Evolutionary conservation across 2,329 filamentous ascomycete genomes (phyloP), one percentile per base, ranked within the genome.

Genomic region (Neopestalotiopsis rosae): DNA sequence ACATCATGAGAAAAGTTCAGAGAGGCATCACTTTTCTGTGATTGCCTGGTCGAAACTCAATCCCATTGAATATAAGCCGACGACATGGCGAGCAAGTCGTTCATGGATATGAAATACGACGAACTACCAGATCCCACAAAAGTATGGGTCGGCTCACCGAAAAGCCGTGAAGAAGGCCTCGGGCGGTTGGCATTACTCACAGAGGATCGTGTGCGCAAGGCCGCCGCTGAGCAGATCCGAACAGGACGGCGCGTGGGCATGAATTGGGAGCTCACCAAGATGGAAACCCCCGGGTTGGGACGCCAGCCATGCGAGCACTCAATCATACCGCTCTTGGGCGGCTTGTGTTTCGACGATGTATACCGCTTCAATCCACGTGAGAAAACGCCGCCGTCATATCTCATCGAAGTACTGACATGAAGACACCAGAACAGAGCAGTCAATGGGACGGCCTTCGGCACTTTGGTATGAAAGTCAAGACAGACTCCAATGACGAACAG

Each of bases 181-280:
- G 87, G 87, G 28, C 83, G 86, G 69, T 79, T 84, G 5, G 81
- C 79, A 1, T 81, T 86, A 3, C 81, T 90, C 32, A 89, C 87
- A 0, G 84, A 86, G 1, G 81, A 87, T 1, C 78, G 85, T 1
- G 85, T 89, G 3, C 81, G 83, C 5, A 79, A 80, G 28, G 81
- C 85, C 0, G 87, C 87, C 2, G 78, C 80, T 4, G 78, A 80
- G 5, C 84, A 87, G 72, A 88, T 89, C 72, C 81, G 79, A 52
- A 85, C 83, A 0, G 88, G 88, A 13, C 79, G 79, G 24, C 81
- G 86, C 40, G 82, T 88, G 30, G 84, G 84, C 10, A 79, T 90
- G 52, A 83, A 83, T 32, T 89, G 87, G 87, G 84, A 87, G 30
- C 74, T 89, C 69, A 84, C 82, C 24, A 89, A 89, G 72, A 77